phyloP scores from a whole-genome alignment of 2,329 filamentous ascomycete species.

The Aphanocladium album region DNA sequence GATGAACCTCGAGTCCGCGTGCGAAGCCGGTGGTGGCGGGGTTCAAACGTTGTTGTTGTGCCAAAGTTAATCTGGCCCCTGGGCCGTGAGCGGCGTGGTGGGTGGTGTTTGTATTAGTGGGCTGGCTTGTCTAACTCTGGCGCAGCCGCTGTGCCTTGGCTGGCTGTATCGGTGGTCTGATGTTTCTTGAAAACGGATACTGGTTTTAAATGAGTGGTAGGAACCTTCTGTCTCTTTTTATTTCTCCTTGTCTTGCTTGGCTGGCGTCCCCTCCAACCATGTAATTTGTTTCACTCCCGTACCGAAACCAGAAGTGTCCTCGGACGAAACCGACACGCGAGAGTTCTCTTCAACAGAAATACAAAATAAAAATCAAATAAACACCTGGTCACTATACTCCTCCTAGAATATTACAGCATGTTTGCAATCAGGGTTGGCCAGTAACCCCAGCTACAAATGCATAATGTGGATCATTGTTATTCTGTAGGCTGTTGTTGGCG shows the following conservation, averaged over 20 bases:
- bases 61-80: slow-evolving; percentile 5
- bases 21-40: not conserved
- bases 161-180: not conserved
- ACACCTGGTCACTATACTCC: not conserved
- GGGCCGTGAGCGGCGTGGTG: not conserved
- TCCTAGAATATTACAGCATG: not conserved
- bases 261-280: not conserved
- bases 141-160: not conserved
- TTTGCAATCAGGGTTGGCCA: not conserved
- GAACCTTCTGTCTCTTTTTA: not conserved
- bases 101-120: slow-evolving; percentile 7
- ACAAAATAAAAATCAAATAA: not conserved
- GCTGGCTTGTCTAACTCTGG: not conserved
- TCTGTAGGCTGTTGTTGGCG: not conserved
- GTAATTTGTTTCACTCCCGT: not conserved
- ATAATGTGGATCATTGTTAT: slow-evolving; percentile 11
- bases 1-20: not conserved
- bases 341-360: not conserved
- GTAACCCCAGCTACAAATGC: not conserved
- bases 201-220: not conserved
- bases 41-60: slow-evolving; percentile 11
- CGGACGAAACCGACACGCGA: not conserved
- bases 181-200: not conserved
- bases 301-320: not conserved
- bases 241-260: not conserved